Evolutionary conservation across 1,284 basidiomycete species (phyloP).

Genomic region (Rhodotorula sp.): DNA sequence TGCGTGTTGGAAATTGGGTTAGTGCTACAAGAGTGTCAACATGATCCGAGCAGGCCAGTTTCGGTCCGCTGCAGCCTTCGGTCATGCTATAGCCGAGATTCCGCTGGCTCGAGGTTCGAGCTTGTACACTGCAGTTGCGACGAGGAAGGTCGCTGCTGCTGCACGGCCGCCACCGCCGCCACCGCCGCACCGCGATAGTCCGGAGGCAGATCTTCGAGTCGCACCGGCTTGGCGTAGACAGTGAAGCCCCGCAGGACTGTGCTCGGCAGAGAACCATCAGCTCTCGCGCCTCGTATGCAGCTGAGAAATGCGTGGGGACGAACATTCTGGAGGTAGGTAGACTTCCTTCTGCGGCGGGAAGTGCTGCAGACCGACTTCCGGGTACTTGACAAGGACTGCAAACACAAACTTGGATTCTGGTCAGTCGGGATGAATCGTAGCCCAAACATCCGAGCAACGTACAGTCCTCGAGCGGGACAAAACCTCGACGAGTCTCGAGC

Average conservation of each 20-base stretch:
- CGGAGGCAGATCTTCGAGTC: constrained; percentile 7
- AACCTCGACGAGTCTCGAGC: constrained; percentile 32
- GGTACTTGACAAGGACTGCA: constrained; percentile 25
- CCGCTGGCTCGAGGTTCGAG: too few relatives aligned
- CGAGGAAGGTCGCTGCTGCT: neutral
- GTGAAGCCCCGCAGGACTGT: constrained; percentile 31
- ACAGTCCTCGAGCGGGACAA: constrained; percentile 36
- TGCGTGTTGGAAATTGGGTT: too few relatives aligned
- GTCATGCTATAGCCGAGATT: too few relatives aligned
- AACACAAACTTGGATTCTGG: neutral
- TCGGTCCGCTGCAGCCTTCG: too few relatives aligned
- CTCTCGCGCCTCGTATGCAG: neutral
- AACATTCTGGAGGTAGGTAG: constrained; percentile 28
- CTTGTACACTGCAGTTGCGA: neutral
- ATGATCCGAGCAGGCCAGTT: too few relatives aligned
- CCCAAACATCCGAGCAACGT: neutral
- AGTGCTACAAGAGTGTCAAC: too few relatives aligned
- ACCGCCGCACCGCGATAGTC: neutral
- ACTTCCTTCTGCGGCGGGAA: constrained; percentile 21
- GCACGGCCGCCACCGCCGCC: too few relatives aligned
- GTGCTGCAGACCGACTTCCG: constrained; percentile 6
- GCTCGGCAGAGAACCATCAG: too few relatives aligned
- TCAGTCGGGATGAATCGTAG: too few relatives aligned
- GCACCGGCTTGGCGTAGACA: constrained; percentile 26
- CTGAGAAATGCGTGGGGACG: neutral